Evolutionary conservation across 805 yeast species (phyloP), one percentile per base, ranked within the genome.

Genomic region (Candida sithepensis): DNA sequence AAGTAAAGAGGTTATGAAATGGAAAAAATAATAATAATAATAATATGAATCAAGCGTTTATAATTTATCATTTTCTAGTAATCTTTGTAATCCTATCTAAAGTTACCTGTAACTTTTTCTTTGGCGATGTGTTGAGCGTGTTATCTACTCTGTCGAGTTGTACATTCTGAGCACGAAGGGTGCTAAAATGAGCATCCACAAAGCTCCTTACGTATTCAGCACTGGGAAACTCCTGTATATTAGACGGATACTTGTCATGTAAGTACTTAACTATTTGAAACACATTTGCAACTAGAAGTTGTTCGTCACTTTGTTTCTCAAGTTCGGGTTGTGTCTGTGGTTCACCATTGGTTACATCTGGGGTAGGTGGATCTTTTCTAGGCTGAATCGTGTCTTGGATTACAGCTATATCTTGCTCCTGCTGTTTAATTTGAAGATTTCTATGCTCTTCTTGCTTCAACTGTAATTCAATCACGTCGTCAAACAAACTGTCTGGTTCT

Each of bases 401-500:
- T n/a, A n/a, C n/a, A n/a, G n/a, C n/a, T n/a, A n/a, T n/a, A n/a
- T n/a, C n/a, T n/a, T n/a, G n/a, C n/a, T n/a, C n/a, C n/a, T n/a
- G n/a, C n/a, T n/a, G n/a, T n/a, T n/a, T n/a, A n/a, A n/a, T n/a
- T n/a, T n/a, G n/a, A n/a, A n/a, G n/a, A 24, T 24, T 30, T 12
- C 36, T 16, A 13, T 32, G 18, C 13, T 26, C 24, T 22, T 32
- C 26, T 13, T 26, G 23, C 16, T 53, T 50, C 2, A 78, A 73
- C 6, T 73, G 64, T 44, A 90, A 64, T 42, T 81, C 68, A 21
- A 90, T 75, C 8, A 85, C 70, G 16, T 67, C 50, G 59, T 85
- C 88, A 66, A 88, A 89, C 40, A 60, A 53, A 18, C 66, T 61
- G 51, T 88, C 96, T 0, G 92, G 91, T 3, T 58, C 63, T 13